Evolutionary conservation across 805 yeast genomes (phyloP).

Genomic region (Pichia nakasei): DNA sequence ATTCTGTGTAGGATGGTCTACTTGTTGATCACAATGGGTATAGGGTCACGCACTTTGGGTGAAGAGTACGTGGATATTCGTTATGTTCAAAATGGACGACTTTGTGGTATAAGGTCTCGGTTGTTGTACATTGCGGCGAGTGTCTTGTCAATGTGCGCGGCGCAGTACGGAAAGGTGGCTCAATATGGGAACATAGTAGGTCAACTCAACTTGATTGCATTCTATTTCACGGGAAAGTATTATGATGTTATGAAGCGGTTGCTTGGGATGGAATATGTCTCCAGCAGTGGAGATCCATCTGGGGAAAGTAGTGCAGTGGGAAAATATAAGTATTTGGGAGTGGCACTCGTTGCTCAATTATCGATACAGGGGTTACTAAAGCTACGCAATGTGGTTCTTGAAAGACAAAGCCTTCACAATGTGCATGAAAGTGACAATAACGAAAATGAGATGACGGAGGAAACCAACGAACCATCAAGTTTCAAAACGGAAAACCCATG

Average conservation of each 20-base stretch:
- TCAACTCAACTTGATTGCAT: background rate
- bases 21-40: conserved; percentile 62
- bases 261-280: conserved; percentile 71
- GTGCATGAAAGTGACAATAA: background rate
- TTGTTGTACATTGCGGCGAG: background rate
- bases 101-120: conserved; percentile 31
- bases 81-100: conserved; percentile 51
- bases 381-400: no score
- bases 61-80: conserved; percentile 86
- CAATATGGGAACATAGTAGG: background rate
- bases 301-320: conserved; percentile 33
- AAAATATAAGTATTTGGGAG: conserved; percentile 71
- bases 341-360: conserved; percentile 46
- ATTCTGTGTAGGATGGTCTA: conserved; percentile 53
- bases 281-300: conserved; percentile 46
- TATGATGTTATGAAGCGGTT: conserved; percentile 71
- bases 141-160: background rate
- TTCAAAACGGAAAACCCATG: conserved; percentile 66
- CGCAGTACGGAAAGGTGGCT: background rate
- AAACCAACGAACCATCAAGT: conserved; percentile 51
- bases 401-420: background rate
- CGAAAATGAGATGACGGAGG: conserved; percentile 22
- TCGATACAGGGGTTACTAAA: conserved; percentile 32
- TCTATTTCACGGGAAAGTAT: conserved; percentile 46
- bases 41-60: conserved; percentile 78